Evolutionary conservation across 495 filamentous ascomycete species (phyloP).

Genomic region (Aspergillus biplanus): DNA sequence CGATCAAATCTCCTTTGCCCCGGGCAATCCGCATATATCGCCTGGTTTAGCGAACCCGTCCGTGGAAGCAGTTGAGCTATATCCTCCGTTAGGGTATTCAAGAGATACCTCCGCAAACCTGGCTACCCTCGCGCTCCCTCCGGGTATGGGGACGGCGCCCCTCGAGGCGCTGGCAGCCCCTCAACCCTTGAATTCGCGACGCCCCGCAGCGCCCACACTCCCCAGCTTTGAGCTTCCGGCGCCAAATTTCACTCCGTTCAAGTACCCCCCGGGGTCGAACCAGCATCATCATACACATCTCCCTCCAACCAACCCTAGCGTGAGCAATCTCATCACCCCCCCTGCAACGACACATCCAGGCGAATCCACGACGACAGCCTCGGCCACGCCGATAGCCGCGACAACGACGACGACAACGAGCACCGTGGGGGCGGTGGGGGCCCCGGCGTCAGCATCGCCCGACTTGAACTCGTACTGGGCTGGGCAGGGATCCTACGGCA

Average conservation of each 20-base stretch:
- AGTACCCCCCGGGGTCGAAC: slow-evolving; percentile 45
- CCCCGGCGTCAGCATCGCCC: slow-evolving; percentile 18
- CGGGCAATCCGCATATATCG: slow-evolving; percentile 14
- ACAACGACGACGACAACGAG: slow-evolving; percentile 44
- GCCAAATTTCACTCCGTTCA: slow-evolving; percentile 46
- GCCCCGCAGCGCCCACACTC: slow-evolving; percentile 62
- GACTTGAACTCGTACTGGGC: slow-evolving; percentile 55
- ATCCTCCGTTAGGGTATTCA: slow-evolving; percentile 29
- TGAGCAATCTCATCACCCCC: slow-evolving; percentile 65
- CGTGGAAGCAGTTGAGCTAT: slow-evolving; percentile 43
- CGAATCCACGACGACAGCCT: slow-evolving; percentile 55
- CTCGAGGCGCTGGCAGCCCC: slow-evolving; percentile 45
- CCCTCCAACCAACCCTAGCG: slow-evolving; percentile 55
- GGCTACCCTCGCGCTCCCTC: slow-evolving; percentile 50
- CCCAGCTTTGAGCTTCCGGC: slow-evolving; percentile 67
- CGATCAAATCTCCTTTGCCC: slow-evolving; percentile 31
- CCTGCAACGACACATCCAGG: slow-evolving; percentile 62
- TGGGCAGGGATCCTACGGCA: slow-evolving; percentile 57
- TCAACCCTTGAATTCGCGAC: slow-evolving; percentile 58
- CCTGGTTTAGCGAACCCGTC: slow-evolving; percentile 35
- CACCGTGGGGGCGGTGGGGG: slow-evolving; percentile 42
- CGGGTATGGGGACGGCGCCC: slow-evolving; percentile 48
- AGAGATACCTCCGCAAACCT: slow-evolving; percentile 40
- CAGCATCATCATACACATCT: slow-evolving; percentile 43
- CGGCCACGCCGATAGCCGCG: slow-evolving; percentile 1